Conservation (phyloP, 176 grass and related monocot species). For the Rhynchospora breviuscula region DNA sequence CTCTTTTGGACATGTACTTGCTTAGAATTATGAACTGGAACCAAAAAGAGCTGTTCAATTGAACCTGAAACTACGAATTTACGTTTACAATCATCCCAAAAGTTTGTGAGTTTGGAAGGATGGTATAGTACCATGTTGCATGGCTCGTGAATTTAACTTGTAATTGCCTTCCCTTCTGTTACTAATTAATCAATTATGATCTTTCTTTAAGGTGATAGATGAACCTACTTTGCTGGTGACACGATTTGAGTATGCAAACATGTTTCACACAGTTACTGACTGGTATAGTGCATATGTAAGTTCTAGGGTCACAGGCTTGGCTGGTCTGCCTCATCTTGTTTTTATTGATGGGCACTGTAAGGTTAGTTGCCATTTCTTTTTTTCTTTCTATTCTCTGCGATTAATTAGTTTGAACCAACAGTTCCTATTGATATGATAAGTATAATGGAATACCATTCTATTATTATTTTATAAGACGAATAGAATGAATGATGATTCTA, state of each 20-base stretch:
- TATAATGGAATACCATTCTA: conserved; percentile 10
- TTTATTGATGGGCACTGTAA: conserved; percentile 98
- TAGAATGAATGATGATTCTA: background rate
- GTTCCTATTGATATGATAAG: background rate
- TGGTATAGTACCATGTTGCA: background rate
- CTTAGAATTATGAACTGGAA: background rate
- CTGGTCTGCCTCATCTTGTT: conserved; percentile 63
- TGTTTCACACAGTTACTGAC: conserved; percentile 98
- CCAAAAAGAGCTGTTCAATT: background rate
- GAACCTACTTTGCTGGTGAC: conserved; percentile 87
- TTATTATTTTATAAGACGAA: background rate
- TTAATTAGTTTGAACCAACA: background rate
- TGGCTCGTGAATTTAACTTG: background rate
- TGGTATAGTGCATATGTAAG: conserved; percentile 99
- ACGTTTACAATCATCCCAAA: background rate
- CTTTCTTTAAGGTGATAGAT: conserved; percentile 62
- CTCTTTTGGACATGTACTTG: background rate
- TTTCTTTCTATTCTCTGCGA: conserved; percentile 12
- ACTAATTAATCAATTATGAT: background rate
- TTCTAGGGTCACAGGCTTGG: conserved; percentile 63
- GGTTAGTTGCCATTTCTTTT: conserved; percentile 44
- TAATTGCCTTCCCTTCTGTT: background rate
- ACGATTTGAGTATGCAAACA: conserved; percentile 94
- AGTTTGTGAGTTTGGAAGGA: background rate
- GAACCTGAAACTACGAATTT: background rate